phyloP scores from a whole-genome alignment of 2,329 filamentous ascomycete species.

The Fusarium domesticum region DNA sequence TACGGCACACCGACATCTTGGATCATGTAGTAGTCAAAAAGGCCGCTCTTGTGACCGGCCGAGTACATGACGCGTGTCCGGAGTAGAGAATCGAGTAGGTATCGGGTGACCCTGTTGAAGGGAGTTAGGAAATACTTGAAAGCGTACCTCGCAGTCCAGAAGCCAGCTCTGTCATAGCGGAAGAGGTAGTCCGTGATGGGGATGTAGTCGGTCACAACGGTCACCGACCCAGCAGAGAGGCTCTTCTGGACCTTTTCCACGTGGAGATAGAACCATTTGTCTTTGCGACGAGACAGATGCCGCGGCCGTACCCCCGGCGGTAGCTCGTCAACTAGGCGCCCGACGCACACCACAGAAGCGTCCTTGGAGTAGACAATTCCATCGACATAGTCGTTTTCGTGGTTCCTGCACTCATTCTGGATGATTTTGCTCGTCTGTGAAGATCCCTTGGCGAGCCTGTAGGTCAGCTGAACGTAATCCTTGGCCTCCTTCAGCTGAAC shows the following conservation, averaged over 20 bases:
- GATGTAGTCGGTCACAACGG: constrained; percentile 49
- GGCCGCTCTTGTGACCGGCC: constrained; percentile 59
- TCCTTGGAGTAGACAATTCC: constrained; percentile 60
- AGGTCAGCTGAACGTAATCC: constrained; percentile 56
- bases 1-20: constrained; percentile 60
- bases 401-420: constrained; percentile 39
- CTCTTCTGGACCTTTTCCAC: constrained; percentile 44
- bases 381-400: constrained; percentile 62
- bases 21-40: constrained; percentile 59
- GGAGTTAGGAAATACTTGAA: constrained; percentile 63
- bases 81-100: constrained; percentile 59
- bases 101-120: constrained; percentile 62
- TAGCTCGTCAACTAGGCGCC: constrained; percentile 50
- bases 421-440: constrained; percentile 42
- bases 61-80: constrained; percentile 64
- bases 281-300: constrained; percentile 54
- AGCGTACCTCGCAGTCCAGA: constrained; percentile 63
- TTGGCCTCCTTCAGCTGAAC: constrained; percentile 55
- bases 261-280: constrained; percentile 75
- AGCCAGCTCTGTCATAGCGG: constrained; percentile 66
- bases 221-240: constrained; percentile 19
- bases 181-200: constrained; percentile 67
- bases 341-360: constrained; percentile 58
- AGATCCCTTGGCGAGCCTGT: constrained; percentile 45
- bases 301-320: constrained; percentile 35